Evolutionary conservation across 2,329 filamentous ascomycete species (phyloP), one percentile per base, ranked within the genome.

Genomic region (Fusarium pilosicola): DNA sequence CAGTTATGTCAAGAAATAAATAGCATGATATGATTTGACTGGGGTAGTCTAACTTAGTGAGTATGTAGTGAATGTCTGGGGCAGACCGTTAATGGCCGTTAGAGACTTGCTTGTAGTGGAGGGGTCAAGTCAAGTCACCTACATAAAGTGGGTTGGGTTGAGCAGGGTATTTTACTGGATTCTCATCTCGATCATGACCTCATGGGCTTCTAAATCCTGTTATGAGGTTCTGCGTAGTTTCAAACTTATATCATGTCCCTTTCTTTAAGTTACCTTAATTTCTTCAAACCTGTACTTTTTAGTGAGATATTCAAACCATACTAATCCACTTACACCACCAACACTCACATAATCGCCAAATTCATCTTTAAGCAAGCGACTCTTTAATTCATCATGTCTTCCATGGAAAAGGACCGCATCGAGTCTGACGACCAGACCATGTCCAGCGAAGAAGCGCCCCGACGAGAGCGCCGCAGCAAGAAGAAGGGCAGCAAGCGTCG

Each of bases 1-100:
- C 74, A 77, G 80, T 32, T 87, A 85, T 76, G 84, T 87, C 61
- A 84, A 80, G 64, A 78, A 81, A 63, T 60, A 78, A 81, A 63
- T 60, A 55, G 51, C 26, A 55, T 41, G 24, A n/a, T 14, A 18
- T n/a, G 51, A 54, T 4, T 17, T 1, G 36, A 15, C 42, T 59
- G 60, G 52, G 61, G 55, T 24, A 61, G 12, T 18, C n/a, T 34
- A 34, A 34, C 32, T 34, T 34, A 17, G 32, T 34, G 32, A 36
- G 20, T 15, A 5, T 36, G 26, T 44, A 34, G 24, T 15, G 49
- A 38, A 22, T 42, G 51, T 55, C 51, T 55, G 51, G 51, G 51
- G 36, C 51, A 54, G 18, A 39, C 34, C 45, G 61, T 36, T 61
- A 45, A 64, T 66, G 59, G 52, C 48, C 48, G 30, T 51, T 51